A percentile compares a stretch with the other conserved stretches of the same genome.
These are phyloP conservation scores for Neoboletus brunneissimus DNA, from an alignment of 768 basidiomycete species.

Conservation along the genomic window DNA sequence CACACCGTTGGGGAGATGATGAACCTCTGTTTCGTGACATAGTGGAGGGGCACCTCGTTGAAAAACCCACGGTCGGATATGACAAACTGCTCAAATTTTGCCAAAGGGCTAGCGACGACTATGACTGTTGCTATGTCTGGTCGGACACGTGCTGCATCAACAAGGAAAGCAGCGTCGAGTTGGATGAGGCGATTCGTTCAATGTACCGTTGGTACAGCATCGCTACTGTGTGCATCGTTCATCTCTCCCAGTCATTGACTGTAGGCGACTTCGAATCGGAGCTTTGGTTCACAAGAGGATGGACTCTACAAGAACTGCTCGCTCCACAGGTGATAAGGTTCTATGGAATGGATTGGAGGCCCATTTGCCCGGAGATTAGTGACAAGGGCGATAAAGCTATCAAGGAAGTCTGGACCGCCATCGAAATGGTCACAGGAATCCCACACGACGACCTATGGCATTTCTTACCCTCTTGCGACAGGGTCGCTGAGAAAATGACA, in stretches of 20 bases:
- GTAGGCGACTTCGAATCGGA: constrained; percentile 11
- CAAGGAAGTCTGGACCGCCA: constrained; percentile 7
- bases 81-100: constrained; percentile 18
- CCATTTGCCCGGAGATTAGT: constrained; percentile 3
- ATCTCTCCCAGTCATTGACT: constrained; percentile 14
- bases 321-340: constrained; percentile 18
- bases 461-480: constrained; percentile 11
- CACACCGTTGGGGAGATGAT: constrained; percentile 22
- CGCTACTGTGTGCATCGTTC: constrained; percentile 23
- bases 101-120: constrained; percentile 14
- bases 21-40: constrained; percentile 17
- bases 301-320: constrained; percentile 20
- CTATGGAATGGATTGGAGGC: constrained; percentile 19
- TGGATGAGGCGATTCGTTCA: constrained; percentile 30
- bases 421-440: constrained; percentile 14
- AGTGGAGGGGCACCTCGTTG: not conserved
- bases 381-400: constrained; percentile 7
- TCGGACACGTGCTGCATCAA: constrained; percentile 24
- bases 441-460: constrained; percentile 6
- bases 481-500: constrained; percentile 18
- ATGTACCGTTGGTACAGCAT: constrained; percentile 30
- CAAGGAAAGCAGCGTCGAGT: constrained; percentile 29
- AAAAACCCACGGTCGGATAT: constrained; percentile 12
- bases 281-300: constrained; percentile 25
- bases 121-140: constrained; percentile 23